Base-by-base conservation (phyloP, 1,139 yeast species). In the Pneumocystis oryctolagi region DNA sequence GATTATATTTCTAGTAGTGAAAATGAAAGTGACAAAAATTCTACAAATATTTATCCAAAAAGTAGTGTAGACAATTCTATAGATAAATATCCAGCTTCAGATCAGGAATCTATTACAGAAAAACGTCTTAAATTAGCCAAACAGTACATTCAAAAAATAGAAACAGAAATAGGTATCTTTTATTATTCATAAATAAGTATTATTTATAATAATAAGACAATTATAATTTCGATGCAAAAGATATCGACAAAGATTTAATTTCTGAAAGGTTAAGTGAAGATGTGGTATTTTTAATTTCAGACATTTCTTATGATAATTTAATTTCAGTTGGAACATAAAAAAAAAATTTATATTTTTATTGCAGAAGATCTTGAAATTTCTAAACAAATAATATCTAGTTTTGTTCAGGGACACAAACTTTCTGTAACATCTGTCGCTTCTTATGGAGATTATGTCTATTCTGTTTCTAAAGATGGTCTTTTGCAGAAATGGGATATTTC, bases 101-200 rank as follows among this genome's bases (percentile, higher is more conserved):
- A 78, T 32, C 80, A 79, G 35, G 98, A 92, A 73, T 83, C 82
- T 62, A 95, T 90, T 28, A 95, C 96, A 0, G 98, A 92, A 71
- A 90, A 89, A 74, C 82, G 99, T 75, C 82, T 97, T 75, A 79
- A 97, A 71, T 78, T 92, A 67, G 98, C 98, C 28, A 89, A 89
- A 73, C 95, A 90, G 73, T 92, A 92, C 73, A 77, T 92, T 68
- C 92, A 87, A 60, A 87, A 87, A 71, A 75, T 92, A 70, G 83
- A 85, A 71, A 74, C 76, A 2, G 87, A 83, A 66, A 78, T 79
- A 25, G 82, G 66, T 79, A 74, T 60, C 71, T 68, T 14, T 66
- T 66, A 3, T 70, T 69, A 20, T 68, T 64, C 42, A 14, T 14
- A 12, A 12, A 25, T 47, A 47, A 47, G 25, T 47, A 12, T 47